Percentiles rank a stretch among this genome's conserved stretches.
phyloP scores from a whole-genome alignment of 2,329 filamentous ascomycete genomes.

The Trichoderma cornu-damae region DNA sequence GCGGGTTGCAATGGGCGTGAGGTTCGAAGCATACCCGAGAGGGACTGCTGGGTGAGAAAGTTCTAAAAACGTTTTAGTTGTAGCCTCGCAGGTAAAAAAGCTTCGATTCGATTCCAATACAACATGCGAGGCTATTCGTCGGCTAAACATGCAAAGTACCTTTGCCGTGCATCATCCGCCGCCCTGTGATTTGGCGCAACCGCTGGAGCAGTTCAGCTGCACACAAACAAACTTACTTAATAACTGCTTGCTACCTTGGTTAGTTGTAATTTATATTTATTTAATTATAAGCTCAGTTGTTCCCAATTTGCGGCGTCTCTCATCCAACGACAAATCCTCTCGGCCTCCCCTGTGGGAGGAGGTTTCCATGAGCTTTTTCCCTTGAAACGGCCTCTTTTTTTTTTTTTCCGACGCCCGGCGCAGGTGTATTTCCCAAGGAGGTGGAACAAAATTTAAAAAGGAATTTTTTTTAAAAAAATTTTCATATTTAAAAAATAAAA shows the following conservation, averaged over 20 bases:
- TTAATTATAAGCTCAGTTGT: neutral
- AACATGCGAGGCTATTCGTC: conserved; percentile 29
- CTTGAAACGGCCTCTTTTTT: too few relatives aligned
- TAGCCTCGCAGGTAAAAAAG: too few relatives aligned
- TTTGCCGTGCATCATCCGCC: conserved; percentile 1
- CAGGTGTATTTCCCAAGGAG: too few relatives aligned
- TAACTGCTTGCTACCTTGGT: too few relatives aligned
- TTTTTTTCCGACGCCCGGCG: too few relatives aligned
- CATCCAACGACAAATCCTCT: neutral
- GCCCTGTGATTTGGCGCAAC: neutral
- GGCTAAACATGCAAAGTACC: conserved; percentile 23
- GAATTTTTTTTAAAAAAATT: too few relatives aligned
- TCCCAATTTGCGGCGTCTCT: neutral
- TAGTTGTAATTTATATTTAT: too few relatives aligned
- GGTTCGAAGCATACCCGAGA: conserved; percentile 9
- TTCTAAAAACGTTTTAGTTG: too few relatives aligned
- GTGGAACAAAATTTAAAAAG: too few relatives aligned
- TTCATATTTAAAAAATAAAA: too few relatives aligned
- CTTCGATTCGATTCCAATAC: conserved; percentile 17
- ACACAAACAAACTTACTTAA: too few relatives aligned
- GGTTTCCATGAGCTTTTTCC: neutral
- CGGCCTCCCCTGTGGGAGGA: neutral
- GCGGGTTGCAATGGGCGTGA: neutral
- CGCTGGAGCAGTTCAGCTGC: neutral
- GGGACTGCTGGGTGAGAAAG: too few relatives aligned